Conservation (phyloP, 148 eudicot genomes). For the Diospyros lotus region DNA sequence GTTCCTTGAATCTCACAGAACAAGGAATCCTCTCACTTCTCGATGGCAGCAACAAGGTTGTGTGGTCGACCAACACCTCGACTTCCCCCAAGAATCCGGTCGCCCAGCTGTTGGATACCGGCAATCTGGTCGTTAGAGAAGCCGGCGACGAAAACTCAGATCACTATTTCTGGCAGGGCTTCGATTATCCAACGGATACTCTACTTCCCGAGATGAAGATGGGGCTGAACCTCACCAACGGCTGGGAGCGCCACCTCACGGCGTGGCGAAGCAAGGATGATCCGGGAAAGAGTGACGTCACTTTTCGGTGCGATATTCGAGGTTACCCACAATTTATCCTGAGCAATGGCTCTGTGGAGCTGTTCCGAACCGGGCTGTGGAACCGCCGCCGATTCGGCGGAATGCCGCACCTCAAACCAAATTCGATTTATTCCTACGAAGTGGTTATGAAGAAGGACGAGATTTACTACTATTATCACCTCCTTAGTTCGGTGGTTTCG, state of each 20-base stretch:
- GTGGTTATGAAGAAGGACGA: not conserved
- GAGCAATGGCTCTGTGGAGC: not conserved
- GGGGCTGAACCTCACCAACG: constrained; percentile 19
- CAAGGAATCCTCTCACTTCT: no score
- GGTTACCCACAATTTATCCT: constrained; percentile 16
- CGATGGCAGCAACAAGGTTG: no score
- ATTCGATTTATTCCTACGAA: not conserved
- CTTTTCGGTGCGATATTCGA: not conserved
- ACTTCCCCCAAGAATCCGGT: no score
- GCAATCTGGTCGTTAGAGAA: constrained; percentile 31
- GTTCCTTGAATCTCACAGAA: no score
- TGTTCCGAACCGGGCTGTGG: constrained; percentile 18
- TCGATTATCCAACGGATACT: constrained; percentile 39
- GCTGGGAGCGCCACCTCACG: not conserved
- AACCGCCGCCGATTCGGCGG: constrained; percentile 21
- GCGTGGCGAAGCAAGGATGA: constrained; percentile 23
- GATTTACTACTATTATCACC: not conserved
- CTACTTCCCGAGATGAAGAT: constrained; percentile 38
- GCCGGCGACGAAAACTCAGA: not conserved
- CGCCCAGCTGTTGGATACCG: no score
- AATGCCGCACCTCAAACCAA: not conserved
- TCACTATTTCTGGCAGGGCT: constrained; percentile 37
- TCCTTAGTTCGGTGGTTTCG: not conserved
- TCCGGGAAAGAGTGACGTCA: constrained; percentile 15
- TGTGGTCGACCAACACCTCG: no score